These are phyloP conservation scores for Sarocladium kiliense DNA, from an alignment of 2,329 filamentous ascomycete species.

Conservation along the genomic window DNA sequence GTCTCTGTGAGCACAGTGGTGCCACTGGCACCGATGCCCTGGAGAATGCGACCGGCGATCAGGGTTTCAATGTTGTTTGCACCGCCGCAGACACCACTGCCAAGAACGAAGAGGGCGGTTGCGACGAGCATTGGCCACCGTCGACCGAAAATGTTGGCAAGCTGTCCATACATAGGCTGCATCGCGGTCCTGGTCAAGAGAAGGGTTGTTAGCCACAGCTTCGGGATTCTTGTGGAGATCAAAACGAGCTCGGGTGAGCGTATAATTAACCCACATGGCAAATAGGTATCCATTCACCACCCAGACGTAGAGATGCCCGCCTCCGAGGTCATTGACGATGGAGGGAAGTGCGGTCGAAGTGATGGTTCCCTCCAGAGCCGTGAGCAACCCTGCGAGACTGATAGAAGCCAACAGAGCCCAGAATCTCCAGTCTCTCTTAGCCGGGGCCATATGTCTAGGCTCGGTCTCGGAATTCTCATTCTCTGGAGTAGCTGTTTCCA, in stretches of 20 bases:
- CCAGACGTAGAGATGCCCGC: slow-evolving; percentile 19
- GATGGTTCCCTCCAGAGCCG: slow-evolving; percentile 22
- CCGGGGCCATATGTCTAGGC: neutral
- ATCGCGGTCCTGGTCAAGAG: slow-evolving; percentile 24
- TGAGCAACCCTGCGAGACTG: slow-evolving; percentile 18
- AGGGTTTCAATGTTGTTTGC: slow-evolving; percentile 8
- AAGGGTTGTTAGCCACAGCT: neutral
- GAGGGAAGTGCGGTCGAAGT: slow-evolving; percentile 25
- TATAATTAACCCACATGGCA: slow-evolving; percentile 10
- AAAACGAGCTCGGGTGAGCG: neutral
- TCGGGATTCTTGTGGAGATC: neutral
- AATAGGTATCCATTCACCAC: slow-evolving; percentile 19
- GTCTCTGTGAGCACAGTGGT: slow-evolving; percentile 17
- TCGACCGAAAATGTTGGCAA: slow-evolving; percentile 45
- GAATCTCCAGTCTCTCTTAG: slow-evolving; percentile 12
- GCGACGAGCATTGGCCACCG: slow-evolving; percentile 29
- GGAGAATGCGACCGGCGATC: slow-evolving; percentile 16
- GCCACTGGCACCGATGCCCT: slow-evolving; percentile 30
- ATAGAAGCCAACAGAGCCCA: slow-evolving; percentile 18
- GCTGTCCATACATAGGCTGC: slow-evolving; percentile 43
- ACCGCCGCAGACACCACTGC: slow-evolving; percentile 17
- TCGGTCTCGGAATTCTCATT: neutral
- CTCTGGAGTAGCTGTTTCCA: neutral
- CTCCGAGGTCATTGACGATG: slow-evolving; percentile 16
- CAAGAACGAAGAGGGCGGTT: slow-evolving; percentile 17